Conservation (phyloP, 495 filamentous ascomycete genomes). For the Daldinia vernicosa region DNA sequence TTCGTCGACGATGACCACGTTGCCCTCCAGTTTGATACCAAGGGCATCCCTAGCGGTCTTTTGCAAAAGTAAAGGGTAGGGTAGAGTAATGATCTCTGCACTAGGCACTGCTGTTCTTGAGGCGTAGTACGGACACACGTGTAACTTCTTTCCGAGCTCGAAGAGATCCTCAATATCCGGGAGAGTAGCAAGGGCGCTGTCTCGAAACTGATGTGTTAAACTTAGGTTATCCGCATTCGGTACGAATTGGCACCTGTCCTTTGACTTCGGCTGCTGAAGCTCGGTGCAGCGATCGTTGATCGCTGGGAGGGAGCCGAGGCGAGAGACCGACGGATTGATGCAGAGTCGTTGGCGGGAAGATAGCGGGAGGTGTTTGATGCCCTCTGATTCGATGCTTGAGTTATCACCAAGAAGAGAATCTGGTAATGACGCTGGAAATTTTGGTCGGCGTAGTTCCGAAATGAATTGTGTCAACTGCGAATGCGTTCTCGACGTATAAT, state of each 20-base stretch:
- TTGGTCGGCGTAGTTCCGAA: conserved; percentile 85
- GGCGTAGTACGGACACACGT: conserved; percentile 95
- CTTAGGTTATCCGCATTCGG: conserved; percentile 79
- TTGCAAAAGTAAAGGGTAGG: conserved; percentile 90
- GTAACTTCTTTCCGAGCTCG: conserved; percentile 76
- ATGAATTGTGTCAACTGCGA: conserved; percentile 95
- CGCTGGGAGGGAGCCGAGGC: conserved; percentile 74
- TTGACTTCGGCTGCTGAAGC: conserved; percentile 78
- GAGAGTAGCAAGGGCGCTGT: conserved; percentile 82
- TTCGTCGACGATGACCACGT: conserved; percentile 94
- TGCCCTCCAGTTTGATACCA: conserved; percentile 82
- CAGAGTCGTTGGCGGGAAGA: conserved; percentile 93
- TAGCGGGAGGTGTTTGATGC: conserved; percentile 84
- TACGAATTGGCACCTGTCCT: conserved; percentile 77
- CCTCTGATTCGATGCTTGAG: conserved; percentile 60
- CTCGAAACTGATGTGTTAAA: conserved; percentile 82
- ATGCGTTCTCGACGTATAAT: conserved; percentile 94
- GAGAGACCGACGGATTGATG: conserved; percentile 83
- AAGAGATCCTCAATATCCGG: conserved; percentile 95
- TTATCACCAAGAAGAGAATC: conserved; percentile 46
- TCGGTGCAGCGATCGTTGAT: conserved; percentile 98
- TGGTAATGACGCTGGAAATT: conserved; percentile 68
- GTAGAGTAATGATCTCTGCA: conserved; percentile 92
- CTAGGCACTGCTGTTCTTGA: conserved; percentile 82
- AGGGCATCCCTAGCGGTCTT: conserved; percentile 89